Conservation (phyloP, 345 rosid species). For the Camelina neglecta region DNA sequence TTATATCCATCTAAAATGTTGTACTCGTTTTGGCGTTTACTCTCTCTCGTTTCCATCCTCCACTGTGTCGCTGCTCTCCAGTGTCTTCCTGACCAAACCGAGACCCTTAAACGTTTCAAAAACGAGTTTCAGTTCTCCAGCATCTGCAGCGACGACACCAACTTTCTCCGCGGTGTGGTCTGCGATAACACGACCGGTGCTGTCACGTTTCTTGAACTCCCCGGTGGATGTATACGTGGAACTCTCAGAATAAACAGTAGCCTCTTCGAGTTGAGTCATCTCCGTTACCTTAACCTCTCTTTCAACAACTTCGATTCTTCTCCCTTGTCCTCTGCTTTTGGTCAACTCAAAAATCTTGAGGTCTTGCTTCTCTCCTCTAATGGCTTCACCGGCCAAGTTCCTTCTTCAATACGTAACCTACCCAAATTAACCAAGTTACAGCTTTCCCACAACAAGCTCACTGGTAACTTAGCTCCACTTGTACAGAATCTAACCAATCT, state of each 20-base stretch:
- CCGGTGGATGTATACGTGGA: constrained; percentile 28
- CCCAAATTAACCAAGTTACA: not conserved
- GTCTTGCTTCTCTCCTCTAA: constrained; percentile 16
- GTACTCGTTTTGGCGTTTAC: constrained; percentile 17
- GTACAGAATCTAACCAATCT: constrained; percentile 22
- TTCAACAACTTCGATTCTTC: constrained; percentile 38
- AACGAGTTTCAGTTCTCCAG: constrained; percentile 36
- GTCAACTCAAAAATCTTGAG: constrained; percentile 29
- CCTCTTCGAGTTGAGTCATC: constrained; percentile 29
- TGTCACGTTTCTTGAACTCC: constrained; percentile 11
- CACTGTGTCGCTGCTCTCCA: constrained; percentile 8
- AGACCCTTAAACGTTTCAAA: constrained; percentile 22
- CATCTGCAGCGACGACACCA: constrained; percentile 18
- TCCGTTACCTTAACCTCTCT: constrained; percentile 25
- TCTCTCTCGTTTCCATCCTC: constrained; percentile 7
- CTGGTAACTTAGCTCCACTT: not conserved
- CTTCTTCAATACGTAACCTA: constrained; percentile 30
- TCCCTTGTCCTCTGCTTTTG: constrained; percentile 31
- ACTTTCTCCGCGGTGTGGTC: constrained; percentile 21
- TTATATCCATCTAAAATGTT: constrained; percentile 20
- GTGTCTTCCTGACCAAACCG: constrained; percentile 40
- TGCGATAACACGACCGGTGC: constrained; percentile 41
- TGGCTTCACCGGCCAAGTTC: constrained; percentile 6
- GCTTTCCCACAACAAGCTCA: constrained; percentile 17
- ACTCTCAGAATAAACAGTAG: constrained; percentile 34